A percentile compares a stretch with the other conserved stretches of the same genome.
Evolutionary conservation across 495 filamentous ascomycete species (phyloP).

Genomic region (Jackrogersella minutella): DNA sequence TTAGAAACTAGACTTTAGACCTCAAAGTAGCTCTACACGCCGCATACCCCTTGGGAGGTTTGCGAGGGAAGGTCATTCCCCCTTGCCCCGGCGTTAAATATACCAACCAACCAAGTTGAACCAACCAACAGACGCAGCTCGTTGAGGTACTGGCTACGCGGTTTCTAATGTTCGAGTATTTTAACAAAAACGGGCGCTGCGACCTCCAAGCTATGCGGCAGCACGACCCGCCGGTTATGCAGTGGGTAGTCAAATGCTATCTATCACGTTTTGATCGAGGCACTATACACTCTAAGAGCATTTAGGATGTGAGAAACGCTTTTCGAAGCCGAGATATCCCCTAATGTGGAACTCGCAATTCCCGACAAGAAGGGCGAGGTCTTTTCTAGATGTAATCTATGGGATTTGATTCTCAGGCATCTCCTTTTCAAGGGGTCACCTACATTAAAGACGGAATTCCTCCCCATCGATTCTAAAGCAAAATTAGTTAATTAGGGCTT

Average conservation of each 20-base stretch:
- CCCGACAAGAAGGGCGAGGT: not conserved
- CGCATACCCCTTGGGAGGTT: too few species aligned
- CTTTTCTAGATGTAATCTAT: not conserved
- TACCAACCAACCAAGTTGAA: too few species aligned
- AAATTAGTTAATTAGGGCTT: not conserved
- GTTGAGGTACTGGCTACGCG: not conserved
- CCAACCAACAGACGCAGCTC: not conserved
- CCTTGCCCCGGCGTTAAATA: too few species aligned
- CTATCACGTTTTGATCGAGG: not conserved
- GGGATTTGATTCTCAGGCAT: slow-evolving; percentile 1
- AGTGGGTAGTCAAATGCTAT: not conserved
- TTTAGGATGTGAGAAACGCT: slow-evolving; percentile 8
- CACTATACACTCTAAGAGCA: not conserved
- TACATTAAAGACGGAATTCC: not conserved
- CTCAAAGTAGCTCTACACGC: too few species aligned
- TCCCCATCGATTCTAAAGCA: not conserved
- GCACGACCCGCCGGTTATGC: not conserved
- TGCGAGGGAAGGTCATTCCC: too few species aligned
- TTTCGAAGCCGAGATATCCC: slow-evolving; percentile 12
- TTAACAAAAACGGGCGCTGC: not conserved
- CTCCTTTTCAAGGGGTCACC: not conserved
- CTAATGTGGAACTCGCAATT: not conserved
- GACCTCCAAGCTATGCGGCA: not conserved
- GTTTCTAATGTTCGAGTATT: not conserved
- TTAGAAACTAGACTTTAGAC: too few species aligned